These are phyloP conservation scores for Volvox carteri DNA, from an alignment of 163 green algal genomes.

Conservation along the genomic window DNA sequence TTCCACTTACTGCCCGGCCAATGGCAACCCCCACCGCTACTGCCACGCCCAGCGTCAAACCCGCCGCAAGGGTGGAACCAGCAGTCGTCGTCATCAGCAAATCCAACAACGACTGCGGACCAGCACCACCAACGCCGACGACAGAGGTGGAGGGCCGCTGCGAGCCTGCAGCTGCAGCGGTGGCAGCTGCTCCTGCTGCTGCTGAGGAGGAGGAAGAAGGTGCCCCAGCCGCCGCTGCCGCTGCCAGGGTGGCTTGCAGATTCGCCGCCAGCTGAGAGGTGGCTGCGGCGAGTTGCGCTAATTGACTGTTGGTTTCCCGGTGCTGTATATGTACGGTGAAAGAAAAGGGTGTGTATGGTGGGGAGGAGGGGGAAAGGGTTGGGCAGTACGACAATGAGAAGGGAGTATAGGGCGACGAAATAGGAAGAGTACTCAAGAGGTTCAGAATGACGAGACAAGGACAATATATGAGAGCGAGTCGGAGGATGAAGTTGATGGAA, in stretches of 20 bases:
- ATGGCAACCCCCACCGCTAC: not conserved
- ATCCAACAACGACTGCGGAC: not conserved
- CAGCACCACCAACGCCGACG: too few relatives aligned
- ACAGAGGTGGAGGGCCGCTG: not conserved
- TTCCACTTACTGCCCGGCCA: not conserved
- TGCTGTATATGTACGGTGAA: not conserved
- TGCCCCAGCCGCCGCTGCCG: not conserved
- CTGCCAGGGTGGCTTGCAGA: conserved; percentile 21
- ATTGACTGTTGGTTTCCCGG: conserved; percentile 50
- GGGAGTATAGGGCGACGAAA: too few relatives aligned
- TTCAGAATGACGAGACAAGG: too few relatives aligned
- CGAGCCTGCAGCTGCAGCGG: not conserved
- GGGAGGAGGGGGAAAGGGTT: not conserved
- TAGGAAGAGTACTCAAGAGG: too few relatives aligned
- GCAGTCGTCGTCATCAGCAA: not conserved
- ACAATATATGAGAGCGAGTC: too few relatives aligned
- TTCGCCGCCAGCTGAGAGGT: conserved; percentile 34
- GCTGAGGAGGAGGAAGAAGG: too few relatives aligned
- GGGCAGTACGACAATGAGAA: not conserved
- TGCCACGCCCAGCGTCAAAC: not conserved
- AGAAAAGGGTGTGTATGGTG: not conserved
- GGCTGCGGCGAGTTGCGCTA: conserved; percentile 31
- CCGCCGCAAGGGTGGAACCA: not conserved
- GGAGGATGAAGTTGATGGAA: too few relatives aligned
- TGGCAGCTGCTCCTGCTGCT: too few relatives aligned